Conservation (phyloP, 2,329 filamentous ascomycete species). For the Fusarium pseudograminearum region DNA sequence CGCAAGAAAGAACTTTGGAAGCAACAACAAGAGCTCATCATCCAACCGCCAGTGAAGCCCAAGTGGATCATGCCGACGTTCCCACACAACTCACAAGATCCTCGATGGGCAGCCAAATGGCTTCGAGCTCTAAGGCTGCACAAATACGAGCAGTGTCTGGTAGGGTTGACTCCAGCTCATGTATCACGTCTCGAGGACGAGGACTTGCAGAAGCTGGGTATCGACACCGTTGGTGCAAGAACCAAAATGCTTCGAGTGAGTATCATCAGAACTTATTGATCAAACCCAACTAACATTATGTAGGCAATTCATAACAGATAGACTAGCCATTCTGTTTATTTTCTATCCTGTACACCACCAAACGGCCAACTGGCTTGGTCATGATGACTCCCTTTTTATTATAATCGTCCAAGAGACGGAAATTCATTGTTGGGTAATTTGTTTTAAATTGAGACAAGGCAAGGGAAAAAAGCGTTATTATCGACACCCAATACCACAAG, state of each 20-base stretch:
- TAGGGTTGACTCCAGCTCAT: conserved; percentile 41
- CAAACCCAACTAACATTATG: conserved; percentile 10
- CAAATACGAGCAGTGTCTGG: conserved; percentile 44
- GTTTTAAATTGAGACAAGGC: conserved; percentile 3
- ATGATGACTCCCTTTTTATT: neutral
- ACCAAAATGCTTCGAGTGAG: conserved; percentile 46
- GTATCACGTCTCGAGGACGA: conserved; percentile 35
- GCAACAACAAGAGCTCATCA: conserved; percentile 43
- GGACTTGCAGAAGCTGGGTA: conserved; percentile 42
- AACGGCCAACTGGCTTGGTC: conserved; percentile 24
- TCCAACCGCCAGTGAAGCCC: conserved; percentile 40
- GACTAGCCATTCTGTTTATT: conserved; percentile 5
- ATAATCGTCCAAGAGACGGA: neutral
- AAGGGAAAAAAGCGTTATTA: neutral
- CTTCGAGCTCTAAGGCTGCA: conserved; percentile 45
- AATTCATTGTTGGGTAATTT: conserved; percentile 8
- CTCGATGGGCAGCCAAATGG: conserved; percentile 46
- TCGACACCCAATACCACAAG: neutral
- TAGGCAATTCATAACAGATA: conserved; percentile 42
- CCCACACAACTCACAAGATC: conserved; percentile 41
- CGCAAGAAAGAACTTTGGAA: conserved; percentile 45
- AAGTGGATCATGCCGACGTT: conserved; percentile 46
- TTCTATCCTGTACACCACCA: neutral
- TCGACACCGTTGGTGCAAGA: conserved; percentile 45
- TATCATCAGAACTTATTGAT: neutral